Percentiles rank a stretch among this genome's conserved stretches.
These are phyloP conservation scores for Chalciporus sp. DNA, from an alignment of 1,284 basidiomycete species.

Conservation along the genomic window DNA sequence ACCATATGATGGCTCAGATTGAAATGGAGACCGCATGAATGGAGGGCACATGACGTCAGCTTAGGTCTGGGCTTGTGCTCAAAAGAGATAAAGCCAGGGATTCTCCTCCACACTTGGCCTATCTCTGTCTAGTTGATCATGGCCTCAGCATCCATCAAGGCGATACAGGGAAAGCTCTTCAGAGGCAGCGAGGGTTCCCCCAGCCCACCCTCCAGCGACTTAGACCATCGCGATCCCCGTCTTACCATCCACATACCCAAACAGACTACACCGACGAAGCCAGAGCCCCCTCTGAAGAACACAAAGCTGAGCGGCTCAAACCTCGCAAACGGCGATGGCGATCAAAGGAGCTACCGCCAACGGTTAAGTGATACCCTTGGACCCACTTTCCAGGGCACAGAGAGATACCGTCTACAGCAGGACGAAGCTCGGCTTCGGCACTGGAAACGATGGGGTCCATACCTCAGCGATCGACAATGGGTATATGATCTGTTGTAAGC, in stretches of 20 bases:
- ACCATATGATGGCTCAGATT: no score
- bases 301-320: conserved; percentile 40
- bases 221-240: conserved; percentile 40
- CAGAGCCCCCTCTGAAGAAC: conserved; percentile 45
- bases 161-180: conserved; percentile 80
- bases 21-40: no score
- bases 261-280: conserved; percentile 37
- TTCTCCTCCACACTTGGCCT: not conserved
- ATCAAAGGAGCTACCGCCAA: conserved; percentile 51
- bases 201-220: conserved; percentile 28
- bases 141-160: conserved; percentile 51
- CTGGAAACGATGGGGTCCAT: conserved; percentile 99
- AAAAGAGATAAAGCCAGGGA: not conserved
- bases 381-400: conserved; percentile 62
- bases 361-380: conserved; percentile 63
- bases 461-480: conserved; percentile 97
- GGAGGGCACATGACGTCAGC: conserved; percentile 32
- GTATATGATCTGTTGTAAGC: conserved; percentile 40
- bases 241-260: conserved; percentile 85
- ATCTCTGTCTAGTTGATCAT: conserved; percentile 14
- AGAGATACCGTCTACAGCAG: conserved; percentile 73
- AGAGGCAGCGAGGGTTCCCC: conserved; percentile 43
- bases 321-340: conserved; percentile 25
- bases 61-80: conserved; percentile 1
- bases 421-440: conserved; percentile 70